phyloP scores from a whole-genome alignment of 306 rosid genomes.

The Calophaca sinica region DNA sequence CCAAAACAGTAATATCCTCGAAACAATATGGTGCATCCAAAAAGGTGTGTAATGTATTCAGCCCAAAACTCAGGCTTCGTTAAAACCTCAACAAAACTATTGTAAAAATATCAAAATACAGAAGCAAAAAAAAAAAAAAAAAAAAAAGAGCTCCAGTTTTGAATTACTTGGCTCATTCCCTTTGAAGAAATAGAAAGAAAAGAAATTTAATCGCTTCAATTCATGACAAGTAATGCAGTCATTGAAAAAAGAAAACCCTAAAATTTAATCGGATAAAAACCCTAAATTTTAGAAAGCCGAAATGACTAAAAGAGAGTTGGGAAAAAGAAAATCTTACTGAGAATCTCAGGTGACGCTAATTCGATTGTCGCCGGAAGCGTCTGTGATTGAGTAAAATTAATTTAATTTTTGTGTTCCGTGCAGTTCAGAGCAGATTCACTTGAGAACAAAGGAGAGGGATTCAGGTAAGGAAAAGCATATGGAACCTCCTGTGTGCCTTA shows the following conservation, averaged over 20 bases:
- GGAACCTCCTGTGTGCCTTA: slow-evolving; percentile 48
- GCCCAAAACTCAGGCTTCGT: not conserved
- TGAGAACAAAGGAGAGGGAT: slow-evolving; percentile 45
- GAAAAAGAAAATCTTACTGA: slow-evolving; percentile 52
- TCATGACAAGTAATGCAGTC: not conserved
- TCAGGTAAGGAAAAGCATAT: slow-evolving; percentile 59
- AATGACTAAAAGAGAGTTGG: not conserved
- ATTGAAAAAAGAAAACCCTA: slow-evolving; percentile 44
- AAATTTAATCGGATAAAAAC: slow-evolving; percentile 26
- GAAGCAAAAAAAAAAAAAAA: not conserved
- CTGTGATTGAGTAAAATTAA: not conserved
- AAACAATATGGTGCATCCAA: slow-evolving; percentile 20
- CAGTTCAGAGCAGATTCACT: slow-evolving; percentile 28
- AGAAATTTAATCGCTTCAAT: not conserved
- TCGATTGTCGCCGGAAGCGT: slow-evolving; percentile 52
- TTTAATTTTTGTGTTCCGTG: slow-evolving; percentile 17
- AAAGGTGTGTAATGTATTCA: slow-evolving; percentile 8
- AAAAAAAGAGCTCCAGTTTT: not conserved
- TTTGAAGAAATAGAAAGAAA: not conserved
- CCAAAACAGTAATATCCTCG: slow-evolving; percentile 5
- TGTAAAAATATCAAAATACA: not conserved
- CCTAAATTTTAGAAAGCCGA: not conserved
- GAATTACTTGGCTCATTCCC: not conserved
- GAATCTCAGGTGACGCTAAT: slow-evolving; percentile 45
- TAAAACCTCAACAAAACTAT: slow-evolving; percentile 14